Base-by-base conservation (phyloP, 352 stramenopile genomes). In the Discostella stelligera region DNA sequence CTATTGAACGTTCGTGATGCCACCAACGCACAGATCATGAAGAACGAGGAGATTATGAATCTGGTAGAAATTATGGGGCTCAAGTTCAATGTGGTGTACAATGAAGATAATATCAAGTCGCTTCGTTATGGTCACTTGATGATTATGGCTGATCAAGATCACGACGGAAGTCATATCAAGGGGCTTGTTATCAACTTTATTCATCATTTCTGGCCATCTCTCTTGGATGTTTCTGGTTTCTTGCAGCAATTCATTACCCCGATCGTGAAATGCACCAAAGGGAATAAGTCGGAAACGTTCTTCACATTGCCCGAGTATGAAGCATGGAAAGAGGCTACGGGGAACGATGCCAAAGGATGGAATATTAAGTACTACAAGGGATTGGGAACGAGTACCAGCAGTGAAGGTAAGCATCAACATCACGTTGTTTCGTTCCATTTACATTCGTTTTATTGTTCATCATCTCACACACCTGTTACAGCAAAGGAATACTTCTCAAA, bases 81-180 rank as follows among this genome's bases (percentile, higher is more conserved):
- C 18, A 98, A 98, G 64, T 98, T 98, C 88, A 95, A 95, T 30
- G 93, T 94, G 21, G 89, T 87, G 10, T 99, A 99, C 88, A 95
- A 90, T 5, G 83, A 95, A 60, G 80, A 69, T 7, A 91, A 93
- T 27, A 95, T 98, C 59, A 97, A 97, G 67, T 92, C 90, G 27
- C 89, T 99, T 48, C 95, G 98, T 20, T 99, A 99, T 76, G 98
- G 98, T n/a, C 96, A 97, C 70, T 89, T 99, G 46, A 96, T 99
- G 84, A 97, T 99, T 76, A 99, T 99, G 98, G 98, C 97, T 6
- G 98, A 99, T 91, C 98, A 99, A 90, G 98, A 99, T 87, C 95
- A 79, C 27, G 88, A 93, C 69, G 96, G 97, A 9, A 98, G 92
- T 41, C 97, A 99, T 86, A 99, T 99, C 90, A 99, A 99, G 85